Evolutionary conservation across 345 rosid species (phyloP).

Genomic region (Raphanus raphanistrum): DNA sequence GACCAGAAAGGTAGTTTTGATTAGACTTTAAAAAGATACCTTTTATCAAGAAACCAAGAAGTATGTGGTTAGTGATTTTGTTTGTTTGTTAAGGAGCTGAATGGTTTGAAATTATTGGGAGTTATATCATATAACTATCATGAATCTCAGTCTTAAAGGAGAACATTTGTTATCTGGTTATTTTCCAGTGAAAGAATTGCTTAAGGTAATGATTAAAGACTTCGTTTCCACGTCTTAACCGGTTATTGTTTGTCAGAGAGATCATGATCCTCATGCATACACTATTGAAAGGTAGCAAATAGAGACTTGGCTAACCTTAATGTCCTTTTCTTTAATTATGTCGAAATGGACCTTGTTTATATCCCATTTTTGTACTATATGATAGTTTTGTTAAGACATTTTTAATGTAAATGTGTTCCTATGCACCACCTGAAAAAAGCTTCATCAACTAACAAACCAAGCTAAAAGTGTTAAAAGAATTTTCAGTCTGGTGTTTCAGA

Average conservation of each 20-base stretch:
- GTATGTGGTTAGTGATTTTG: not conserved
- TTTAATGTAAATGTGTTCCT: not conserved
- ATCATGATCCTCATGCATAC: not conserved
- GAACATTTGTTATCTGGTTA: not conserved
- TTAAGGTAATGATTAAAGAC: not conserved
- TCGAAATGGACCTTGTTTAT: not conserved
- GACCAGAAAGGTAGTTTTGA: not conserved
- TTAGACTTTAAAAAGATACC: not conserved
- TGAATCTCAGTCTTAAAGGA: not conserved
- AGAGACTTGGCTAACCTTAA: conserved; percentile 1
- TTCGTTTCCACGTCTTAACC: not conserved
- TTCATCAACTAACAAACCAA: conserved; percentile 15
- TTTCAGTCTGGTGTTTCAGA: conserved; percentile 6
- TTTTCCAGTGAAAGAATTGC: not conserved
- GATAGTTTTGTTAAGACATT: not conserved
- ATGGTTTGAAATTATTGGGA: not conserved
- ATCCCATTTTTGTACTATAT: not conserved
- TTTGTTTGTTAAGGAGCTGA: not conserved
- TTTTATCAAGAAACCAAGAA: not conserved
- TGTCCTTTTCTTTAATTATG: not conserved
- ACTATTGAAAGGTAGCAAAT: not conserved
- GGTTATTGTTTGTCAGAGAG: not conserved
- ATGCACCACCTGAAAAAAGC: not conserved
- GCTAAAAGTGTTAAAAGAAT: not conserved
- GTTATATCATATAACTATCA: not conserved